A percentile compares a stretch with the other conserved stretches of the same genome.
Conservation (phyloP, 1,284 basidiomycete species). For the Trichosporon sp. region DNA sequence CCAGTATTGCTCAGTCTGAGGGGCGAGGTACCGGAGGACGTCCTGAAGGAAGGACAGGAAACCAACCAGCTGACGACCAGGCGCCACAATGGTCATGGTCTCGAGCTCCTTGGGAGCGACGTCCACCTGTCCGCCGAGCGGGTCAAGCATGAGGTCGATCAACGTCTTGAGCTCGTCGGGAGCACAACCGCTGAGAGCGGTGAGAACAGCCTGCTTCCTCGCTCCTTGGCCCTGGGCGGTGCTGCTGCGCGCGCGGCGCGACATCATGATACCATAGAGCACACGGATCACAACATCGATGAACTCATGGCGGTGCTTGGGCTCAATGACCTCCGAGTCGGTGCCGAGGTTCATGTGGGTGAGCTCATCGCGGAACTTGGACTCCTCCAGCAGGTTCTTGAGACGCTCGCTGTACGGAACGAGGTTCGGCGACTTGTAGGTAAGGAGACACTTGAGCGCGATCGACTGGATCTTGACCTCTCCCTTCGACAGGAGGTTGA, state of each 20-base stretch:
- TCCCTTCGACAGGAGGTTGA: constrained; percentile 78
- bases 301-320: constrained; percentile 67
- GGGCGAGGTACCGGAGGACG: constrained; percentile 76
- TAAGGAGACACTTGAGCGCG: constrained; percentile 77
- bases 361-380: constrained; percentile 85
- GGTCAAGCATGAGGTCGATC: constrained; percentile 87
- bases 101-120: constrained; percentile 19
- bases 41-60: constrained; percentile 83
- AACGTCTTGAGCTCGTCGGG: constrained; percentile 75
- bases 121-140: constrained; percentile 59
- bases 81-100: constrained; percentile 43
- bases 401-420: constrained; percentile 70
- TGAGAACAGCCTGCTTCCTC: constrained; percentile 74
- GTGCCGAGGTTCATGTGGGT: constrained; percentile 67
- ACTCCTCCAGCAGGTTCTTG: constrained; percentile 75
- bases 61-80: constrained; percentile 76
- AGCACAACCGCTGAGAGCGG: constrained; percentile 70
- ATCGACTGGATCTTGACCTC: constrained; percentile 76
- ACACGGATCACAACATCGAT: constrained; percentile 77
- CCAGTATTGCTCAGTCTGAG: constrained; percentile 71
- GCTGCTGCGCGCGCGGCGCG: constrained; percentile 70
- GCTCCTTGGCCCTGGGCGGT: constrained; percentile 66
- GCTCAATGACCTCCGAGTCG: constrained; percentile 62
- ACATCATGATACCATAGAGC: constrained; percentile 87
- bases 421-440: constrained; percentile 77